Percentiles rank a stretch among this genome's conserved stretches.
Evolutionary conservation across 2,329 filamentous ascomycete species (phyloP).

Genomic region (Colletotrichum shisoi): DNA sequence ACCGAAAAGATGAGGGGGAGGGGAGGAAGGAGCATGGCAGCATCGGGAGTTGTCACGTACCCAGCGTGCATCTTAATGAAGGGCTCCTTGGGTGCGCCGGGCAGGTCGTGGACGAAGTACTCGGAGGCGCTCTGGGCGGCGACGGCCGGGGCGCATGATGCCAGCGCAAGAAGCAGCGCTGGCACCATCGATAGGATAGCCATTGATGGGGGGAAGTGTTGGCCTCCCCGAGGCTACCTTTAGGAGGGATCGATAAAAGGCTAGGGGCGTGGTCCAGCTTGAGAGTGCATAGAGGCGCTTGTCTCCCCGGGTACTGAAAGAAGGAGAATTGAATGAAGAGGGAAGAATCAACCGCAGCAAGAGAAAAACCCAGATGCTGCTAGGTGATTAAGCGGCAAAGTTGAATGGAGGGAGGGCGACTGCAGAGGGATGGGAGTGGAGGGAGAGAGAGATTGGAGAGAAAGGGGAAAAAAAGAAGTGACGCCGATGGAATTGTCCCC

Average conservation of each 20-base stretch:
- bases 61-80: constrained; percentile 97
- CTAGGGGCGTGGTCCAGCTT: constrained; percentile 11
- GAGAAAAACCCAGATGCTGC: background rate
- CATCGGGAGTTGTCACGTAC: constrained; percentile 60
- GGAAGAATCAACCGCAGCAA: background rate
- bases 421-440: background rate
- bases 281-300: constrained; percentile 22
- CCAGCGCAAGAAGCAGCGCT: constrained; percentile 51
- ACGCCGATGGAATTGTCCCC: constrained; percentile 5
- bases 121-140: constrained; percentile 64
- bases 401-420: constrained; percentile 10
- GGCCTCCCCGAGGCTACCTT: constrained; percentile 38
- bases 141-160: constrained; percentile 52
- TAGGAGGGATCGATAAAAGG: constrained; percentile 18
- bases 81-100: constrained; percentile 78
- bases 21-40: too few species aligned
- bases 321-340: background rate
- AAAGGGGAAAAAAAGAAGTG: constrained; percentile 5
- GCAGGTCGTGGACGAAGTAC: constrained; percentile 87
- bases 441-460: constrained; percentile 11
- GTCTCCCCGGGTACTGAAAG: background rate
- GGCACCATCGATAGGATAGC: constrained; percentile 41
- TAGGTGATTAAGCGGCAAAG: background rate
- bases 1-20: background rate
- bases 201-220: constrained; percentile 37